Percentiles rank a stretch among this genome's conserved stretches.
Evolutionary conservation across 495 filamentous ascomycete species (phyloP).

Genomic region (Filosporella fistucella): DNA sequence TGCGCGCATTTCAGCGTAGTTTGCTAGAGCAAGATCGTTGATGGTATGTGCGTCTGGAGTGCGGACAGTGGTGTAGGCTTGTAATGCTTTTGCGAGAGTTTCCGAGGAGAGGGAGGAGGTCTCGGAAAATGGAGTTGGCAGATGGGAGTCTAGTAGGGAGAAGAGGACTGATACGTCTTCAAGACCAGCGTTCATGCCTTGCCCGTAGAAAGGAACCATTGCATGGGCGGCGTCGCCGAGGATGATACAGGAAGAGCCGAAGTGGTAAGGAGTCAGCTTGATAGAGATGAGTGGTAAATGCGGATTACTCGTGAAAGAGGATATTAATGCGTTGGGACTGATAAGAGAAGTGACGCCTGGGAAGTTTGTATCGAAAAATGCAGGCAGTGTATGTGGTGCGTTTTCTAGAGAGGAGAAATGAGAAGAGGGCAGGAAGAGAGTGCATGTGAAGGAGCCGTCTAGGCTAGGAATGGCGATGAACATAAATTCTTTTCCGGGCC

Average conservation of each 20-base stretch:
- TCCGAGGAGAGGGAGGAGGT: constrained; percentile 34
- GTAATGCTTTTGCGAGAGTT: constrained; percentile 55
- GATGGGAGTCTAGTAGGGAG: constrained; percentile 61
- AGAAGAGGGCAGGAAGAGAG: constrained; percentile 73
- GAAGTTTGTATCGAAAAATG: constrained; percentile 76
- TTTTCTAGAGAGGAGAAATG: constrained; percentile 56
- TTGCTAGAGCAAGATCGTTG: constrained; percentile 85
- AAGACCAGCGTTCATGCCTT: constrained; percentile 85
- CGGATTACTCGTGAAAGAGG: constrained; percentile 72
- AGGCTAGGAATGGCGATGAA: constrained; percentile 93
- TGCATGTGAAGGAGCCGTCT: constrained; percentile 94
- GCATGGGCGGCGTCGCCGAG: constrained; percentile 94
- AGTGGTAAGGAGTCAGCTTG: constrained; percentile 87
- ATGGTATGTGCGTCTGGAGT: constrained; percentile 79
- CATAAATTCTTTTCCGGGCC: constrained; percentile 90
- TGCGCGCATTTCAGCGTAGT: constrained; percentile 90
- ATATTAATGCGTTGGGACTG: constrained; percentile 55
- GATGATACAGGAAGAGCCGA: constrained; percentile 70
- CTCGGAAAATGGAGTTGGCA: constrained; percentile 2
- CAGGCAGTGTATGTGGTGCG: constrained; percentile 47
- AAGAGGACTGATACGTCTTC: constrained; percentile 83
- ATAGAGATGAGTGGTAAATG: constrained; percentile 90
- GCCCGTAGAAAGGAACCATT: constrained; percentile 93
- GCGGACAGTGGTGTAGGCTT: constrained; percentile 68
- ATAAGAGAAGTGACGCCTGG: constrained; percentile 88